These are phyloP conservation scores for Cunninghamia lanceolata DNA, from an alignment of 75 land plant species.

Conservation along the genomic window DNA sequence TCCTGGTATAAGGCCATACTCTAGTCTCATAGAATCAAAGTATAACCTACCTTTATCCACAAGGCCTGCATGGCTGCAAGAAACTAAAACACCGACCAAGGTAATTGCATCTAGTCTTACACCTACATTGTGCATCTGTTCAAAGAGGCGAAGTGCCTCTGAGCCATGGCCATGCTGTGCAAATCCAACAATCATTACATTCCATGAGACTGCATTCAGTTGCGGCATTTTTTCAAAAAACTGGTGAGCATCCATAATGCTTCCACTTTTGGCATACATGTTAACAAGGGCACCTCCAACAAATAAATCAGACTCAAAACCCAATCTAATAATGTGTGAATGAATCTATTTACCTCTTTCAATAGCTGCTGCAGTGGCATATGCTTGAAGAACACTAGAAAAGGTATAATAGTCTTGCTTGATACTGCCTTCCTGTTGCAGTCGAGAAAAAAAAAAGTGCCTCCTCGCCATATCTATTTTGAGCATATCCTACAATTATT, in stretches of 20 bases:
- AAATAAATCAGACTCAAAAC: constrained; percentile 11
- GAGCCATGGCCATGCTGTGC: constrained; percentile 10
- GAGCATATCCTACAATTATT: constrained; percentile 57
- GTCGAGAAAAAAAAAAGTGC: constrained; percentile 29
- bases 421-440: constrained; percentile 33
- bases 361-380: constrained; percentile 32
- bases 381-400: constrained; percentile 59
- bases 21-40: constrained; percentile 3
- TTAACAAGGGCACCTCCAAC: constrained; percentile 5
- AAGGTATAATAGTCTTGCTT: constrained; percentile 43
- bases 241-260: not conserved
- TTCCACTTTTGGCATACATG: constrained; percentile 20
- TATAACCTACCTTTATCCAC: constrained; percentile 3
- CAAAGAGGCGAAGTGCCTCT: constrained; percentile 6
- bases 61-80: constrained; percentile 14
- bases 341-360: constrained; percentile 48
- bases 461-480: constrained; percentile 38
- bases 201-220: constrained; percentile 14
- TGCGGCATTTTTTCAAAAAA: constrained; percentile 2
- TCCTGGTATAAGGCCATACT: constrained; percentile 4
- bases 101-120: not conserved
- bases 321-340: constrained; percentile 24
- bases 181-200: constrained; percentile 13
- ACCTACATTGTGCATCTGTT: not conserved
- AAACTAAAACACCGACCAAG: constrained; percentile 11